Percentiles rank a stretch among this genome's conserved stretches.
Conservation (phyloP, 345 rosid genomes). For the Trapa incisa region DNA sequence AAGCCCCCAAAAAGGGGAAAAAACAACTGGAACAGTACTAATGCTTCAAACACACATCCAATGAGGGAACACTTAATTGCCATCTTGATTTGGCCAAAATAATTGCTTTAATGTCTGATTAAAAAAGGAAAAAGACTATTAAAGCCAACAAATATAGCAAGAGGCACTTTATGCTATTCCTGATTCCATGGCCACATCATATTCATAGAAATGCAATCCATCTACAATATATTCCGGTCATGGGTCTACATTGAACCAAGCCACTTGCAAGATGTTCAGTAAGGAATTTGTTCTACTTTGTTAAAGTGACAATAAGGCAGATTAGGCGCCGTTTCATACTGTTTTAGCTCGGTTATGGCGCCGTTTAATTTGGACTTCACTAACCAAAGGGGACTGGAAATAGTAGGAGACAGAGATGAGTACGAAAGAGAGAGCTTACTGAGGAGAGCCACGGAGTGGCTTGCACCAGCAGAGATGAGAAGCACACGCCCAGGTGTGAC, state of each 20-base stretch:
- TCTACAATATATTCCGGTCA: not conserved
- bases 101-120: too few relatives aligned
- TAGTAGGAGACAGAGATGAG: not conserved
- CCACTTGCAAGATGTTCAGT: not conserved
- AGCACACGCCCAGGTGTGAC: conserved; percentile 38
- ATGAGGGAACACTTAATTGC: not conserved
- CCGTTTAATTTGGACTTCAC: not conserved
- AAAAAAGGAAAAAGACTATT: not conserved
- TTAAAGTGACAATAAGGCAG: not conserved
- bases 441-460: conserved; percentile 89
- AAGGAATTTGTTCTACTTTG: not conserved
- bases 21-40: not conserved
- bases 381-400: not conserved
- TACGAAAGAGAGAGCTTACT: conserved; percentile 25
- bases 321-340: not conserved
- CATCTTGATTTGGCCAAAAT: not conserved
- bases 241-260: not conserved
- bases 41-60: not conserved
- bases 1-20: too few relatives aligned
- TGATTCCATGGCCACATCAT: not conserved
- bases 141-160: not conserved
- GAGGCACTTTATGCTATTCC: not conserved
- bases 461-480: conserved; percentile 86
- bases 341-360: not conserved
- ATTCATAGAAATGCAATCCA: not conserved